phyloP scores from a whole-genome alignment of 1,284 basidiomycete genomes.

The Calocybe gambosa region DNA sequence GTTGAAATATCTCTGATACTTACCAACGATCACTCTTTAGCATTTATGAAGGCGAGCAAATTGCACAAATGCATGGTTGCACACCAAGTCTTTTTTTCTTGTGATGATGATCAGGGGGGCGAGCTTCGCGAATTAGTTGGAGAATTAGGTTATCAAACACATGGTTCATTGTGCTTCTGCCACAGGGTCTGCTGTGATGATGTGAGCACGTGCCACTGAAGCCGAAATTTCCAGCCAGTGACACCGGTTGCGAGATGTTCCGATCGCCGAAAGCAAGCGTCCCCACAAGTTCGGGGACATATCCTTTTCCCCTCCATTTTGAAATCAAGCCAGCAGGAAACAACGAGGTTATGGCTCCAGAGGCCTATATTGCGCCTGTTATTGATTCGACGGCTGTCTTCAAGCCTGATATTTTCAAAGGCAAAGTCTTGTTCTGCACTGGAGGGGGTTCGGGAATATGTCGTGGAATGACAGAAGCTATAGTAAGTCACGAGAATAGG shows the following conservation, averaged over 20 bases:
- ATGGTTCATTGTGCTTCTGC: not conserved
- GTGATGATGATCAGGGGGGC: not conserved
- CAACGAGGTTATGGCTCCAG: constrained; percentile 29
- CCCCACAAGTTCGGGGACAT: not conserved
- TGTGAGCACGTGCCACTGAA: not conserved
- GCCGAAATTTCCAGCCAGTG: not conserved
- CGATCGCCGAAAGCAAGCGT: not conserved
- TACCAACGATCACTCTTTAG: not conserved
- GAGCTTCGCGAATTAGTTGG: not conserved
- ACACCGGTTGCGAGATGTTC: not conserved
- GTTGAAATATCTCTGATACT: not conserved
- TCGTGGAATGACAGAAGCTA: constrained; percentile 77
- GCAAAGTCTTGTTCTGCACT: constrained; percentile 92
- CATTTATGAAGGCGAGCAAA: not conserved
- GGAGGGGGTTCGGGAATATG: constrained; percentile 92
- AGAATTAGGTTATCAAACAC: not conserved
- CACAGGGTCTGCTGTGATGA: not conserved
- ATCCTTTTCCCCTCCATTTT: not conserved
- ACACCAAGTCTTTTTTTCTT: not conserved
- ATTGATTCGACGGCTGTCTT: constrained; percentile 60
- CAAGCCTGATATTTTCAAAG: constrained; percentile 78
- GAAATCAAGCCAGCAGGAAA: not conserved
- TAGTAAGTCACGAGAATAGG: constrained; percentile 42
- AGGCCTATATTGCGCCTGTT: constrained; percentile 36
- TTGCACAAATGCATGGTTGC: too few relatives aligned